phyloP scores from a whole-genome alignment of 2,329 filamentous ascomycete species.

The Penicillium thymicola region DNA sequence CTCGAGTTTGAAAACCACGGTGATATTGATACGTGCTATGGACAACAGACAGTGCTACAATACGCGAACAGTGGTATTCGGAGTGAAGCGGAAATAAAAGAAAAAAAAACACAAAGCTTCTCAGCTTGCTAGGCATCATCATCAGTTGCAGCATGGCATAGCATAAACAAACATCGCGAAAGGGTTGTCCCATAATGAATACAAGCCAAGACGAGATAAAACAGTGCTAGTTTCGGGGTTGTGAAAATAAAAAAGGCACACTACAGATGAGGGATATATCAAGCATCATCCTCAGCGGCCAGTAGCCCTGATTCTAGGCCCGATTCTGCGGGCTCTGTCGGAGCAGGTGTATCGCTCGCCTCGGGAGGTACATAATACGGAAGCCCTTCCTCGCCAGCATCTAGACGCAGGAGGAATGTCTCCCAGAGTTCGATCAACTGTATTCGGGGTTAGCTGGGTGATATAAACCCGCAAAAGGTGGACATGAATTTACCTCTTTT shows the following conservation, averaged over 20 bases:
- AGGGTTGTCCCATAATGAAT: conserved; percentile 1
- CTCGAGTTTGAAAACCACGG: no score
- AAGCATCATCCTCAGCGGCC: conserved; percentile 15
- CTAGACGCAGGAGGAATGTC: conserved; percentile 93
- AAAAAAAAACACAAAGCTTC: background rate
- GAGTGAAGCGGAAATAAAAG: conserved; percentile 2
- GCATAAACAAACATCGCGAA: background rate
- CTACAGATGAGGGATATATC: background rate
- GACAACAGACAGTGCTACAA: conserved; percentile 9
- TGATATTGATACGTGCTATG: no score
- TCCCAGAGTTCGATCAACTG: conserved; percentile 92
- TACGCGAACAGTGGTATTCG: conserved; percentile 20
- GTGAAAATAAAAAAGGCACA: background rate
- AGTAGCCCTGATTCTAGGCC: conserved; percentile 7
- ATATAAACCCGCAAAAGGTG: background rate
- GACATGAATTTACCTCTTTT: conserved; percentile 71
- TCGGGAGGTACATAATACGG: conserved; percentile 42
- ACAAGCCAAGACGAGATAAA: background rate
- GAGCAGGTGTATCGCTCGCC: conserved; percentile 17
- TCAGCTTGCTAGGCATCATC: conserved; percentile 11
- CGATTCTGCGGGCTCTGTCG: conserved; percentile 17
- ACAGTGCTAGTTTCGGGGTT: background rate
- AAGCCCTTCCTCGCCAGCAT: conserved; percentile 79
- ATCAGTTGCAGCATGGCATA: conserved; percentile 5
- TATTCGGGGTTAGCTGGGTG: conserved; percentile 40